These are phyloP conservation scores for Penicillium roqueforti DNA, from an alignment of 495 filamentous ascomycete genomes.

Conservation along the genomic window DNA sequence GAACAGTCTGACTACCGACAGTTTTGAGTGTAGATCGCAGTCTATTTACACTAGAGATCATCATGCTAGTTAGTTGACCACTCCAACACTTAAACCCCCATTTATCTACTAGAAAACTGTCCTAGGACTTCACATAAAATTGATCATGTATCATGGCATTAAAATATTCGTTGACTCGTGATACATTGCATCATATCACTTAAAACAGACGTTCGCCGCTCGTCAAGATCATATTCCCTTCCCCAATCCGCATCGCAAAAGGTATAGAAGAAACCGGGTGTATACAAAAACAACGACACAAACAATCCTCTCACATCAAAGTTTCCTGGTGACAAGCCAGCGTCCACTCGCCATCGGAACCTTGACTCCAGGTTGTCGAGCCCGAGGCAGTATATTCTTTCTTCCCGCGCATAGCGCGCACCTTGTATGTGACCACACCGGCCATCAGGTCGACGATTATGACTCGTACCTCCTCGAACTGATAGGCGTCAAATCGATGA, in stretches of 20 bases:
- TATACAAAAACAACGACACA: background rate
- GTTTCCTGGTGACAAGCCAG: constrained; percentile 40
- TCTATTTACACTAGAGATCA: background rate
- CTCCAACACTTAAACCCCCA: background rate
- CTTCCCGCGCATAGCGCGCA: constrained; percentile 27
- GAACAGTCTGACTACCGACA: background rate
- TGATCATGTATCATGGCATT: constrained; percentile 7
- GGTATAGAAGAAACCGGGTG: background rate
- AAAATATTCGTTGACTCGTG: constrained; percentile 16
- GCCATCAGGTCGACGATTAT: constrained; percentile 48
- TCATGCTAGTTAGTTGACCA: background rate
- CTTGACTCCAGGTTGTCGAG: constrained; percentile 45
- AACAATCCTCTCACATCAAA: constrained; percentile 17
- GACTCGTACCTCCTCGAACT: constrained; percentile 35
- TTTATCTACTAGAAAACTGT: background rate
- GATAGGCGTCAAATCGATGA: constrained; percentile 42
- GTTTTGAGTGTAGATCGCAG: background rate
- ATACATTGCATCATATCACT: constrained; percentile 17
- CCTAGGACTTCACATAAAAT: background rate
- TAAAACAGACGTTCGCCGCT: constrained; percentile 9
- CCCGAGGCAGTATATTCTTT: constrained; percentile 31
- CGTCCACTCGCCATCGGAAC: constrained; percentile 43
- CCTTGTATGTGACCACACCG: constrained; percentile 36
- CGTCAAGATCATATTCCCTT: background rate
- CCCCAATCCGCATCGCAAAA: background rate